Evolutionary conservation across 2,329 filamentous ascomycete species (phyloP).

Genomic region (Hymenoscyphus linearis): DNA sequence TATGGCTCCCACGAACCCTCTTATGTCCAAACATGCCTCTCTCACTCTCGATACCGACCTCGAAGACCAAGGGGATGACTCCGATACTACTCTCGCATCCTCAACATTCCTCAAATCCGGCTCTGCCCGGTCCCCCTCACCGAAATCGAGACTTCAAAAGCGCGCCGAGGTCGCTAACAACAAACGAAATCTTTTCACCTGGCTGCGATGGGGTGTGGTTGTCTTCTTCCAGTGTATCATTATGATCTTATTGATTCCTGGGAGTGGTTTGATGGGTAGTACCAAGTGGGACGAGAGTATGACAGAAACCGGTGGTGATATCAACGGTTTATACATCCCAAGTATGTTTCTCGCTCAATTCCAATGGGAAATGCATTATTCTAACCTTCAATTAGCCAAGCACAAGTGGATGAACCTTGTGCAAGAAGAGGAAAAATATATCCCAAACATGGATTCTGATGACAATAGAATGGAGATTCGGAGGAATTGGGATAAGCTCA

Average conservation of each 20-base stretch:
- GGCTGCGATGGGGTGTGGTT: constrained; percentile 28
- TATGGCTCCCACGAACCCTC: constrained; percentile 1
- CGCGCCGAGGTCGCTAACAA: constrained; percentile 10
- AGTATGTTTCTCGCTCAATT: constrained; percentile 17
- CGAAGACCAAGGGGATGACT: constrained; percentile 22
- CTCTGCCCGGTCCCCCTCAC: constrained; percentile 1
- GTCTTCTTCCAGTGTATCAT: constrained; percentile 28
- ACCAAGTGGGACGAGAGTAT: constrained; percentile 12
- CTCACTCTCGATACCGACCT: constrained; percentile 8
- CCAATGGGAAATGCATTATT: background rate
- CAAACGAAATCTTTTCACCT: constrained; percentile 19
- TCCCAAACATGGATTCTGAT: constrained; percentile 32
- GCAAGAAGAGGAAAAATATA: constrained; percentile 28
- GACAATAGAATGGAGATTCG: constrained; percentile 29
- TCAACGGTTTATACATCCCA: constrained; percentile 32
- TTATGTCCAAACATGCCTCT: background rate
- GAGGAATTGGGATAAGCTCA: constrained; percentile 32
- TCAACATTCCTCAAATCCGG: constrained; percentile 18
- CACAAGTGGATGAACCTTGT: constrained; percentile 30
- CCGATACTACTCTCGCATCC: constrained; percentile 26
- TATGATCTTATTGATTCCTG: constrained; percentile 24
- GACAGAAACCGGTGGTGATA: constrained; percentile 32
- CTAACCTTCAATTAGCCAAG: constrained; percentile 13
- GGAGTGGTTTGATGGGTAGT: constrained; percentile 12
- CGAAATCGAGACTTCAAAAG: constrained; percentile 7